Conservation (phyloP, 2,329 filamentous ascomycete genomes). For the Neopestalotiopsis clavispora region DNA sequence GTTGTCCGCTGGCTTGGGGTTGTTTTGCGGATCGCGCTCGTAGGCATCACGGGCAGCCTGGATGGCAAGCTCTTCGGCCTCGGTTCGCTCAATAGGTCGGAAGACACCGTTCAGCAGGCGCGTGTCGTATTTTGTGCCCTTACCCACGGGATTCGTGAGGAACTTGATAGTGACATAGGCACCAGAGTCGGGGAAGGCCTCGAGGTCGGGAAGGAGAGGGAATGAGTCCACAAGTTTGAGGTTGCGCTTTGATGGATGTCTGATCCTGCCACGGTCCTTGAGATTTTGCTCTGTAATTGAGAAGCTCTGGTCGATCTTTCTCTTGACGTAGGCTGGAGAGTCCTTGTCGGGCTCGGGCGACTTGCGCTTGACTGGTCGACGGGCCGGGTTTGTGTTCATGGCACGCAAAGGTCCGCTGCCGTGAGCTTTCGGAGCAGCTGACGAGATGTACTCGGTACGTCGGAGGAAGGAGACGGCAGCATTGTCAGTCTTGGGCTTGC, state of each 20-base stretch:
- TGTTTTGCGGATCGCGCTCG: constrained; percentile 59
- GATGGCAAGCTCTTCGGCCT: constrained; percentile 58
- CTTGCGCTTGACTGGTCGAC: constrained; percentile 49
- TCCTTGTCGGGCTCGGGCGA: constrained; percentile 66
- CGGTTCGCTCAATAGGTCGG: constrained; percentile 60
- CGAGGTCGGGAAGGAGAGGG: constrained; percentile 68
- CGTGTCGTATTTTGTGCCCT: constrained; percentile 56
- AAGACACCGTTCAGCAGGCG: constrained; percentile 67
- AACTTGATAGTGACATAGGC: constrained; percentile 75
- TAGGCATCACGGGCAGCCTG: constrained; percentile 56
- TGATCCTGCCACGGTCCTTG: constrained; percentile 57
- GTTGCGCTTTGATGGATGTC: constrained; percentile 63
- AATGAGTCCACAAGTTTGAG: constrained; percentile 64
- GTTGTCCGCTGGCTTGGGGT: constrained; percentile 60
- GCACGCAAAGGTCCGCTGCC: constrained; percentile 56
- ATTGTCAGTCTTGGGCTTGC: constrained; percentile 79
- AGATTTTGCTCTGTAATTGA: constrained; percentile 57
- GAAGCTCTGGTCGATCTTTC: constrained; percentile 69
- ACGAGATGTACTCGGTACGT: constrained; percentile 92
- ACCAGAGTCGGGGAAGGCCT: constrained; percentile 72
- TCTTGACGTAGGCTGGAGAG: constrained; percentile 69
- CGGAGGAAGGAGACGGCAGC: constrained; percentile 90
- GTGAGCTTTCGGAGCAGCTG: constrained; percentile 52
- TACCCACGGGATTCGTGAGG: constrained; percentile 65
- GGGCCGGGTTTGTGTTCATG: constrained; percentile 45